Percentiles rank a stretch among this genome's conserved stretches.
Conservation (phyloP, 768 basidiomycete species). For the Leccinum sublutescens region DNA sequence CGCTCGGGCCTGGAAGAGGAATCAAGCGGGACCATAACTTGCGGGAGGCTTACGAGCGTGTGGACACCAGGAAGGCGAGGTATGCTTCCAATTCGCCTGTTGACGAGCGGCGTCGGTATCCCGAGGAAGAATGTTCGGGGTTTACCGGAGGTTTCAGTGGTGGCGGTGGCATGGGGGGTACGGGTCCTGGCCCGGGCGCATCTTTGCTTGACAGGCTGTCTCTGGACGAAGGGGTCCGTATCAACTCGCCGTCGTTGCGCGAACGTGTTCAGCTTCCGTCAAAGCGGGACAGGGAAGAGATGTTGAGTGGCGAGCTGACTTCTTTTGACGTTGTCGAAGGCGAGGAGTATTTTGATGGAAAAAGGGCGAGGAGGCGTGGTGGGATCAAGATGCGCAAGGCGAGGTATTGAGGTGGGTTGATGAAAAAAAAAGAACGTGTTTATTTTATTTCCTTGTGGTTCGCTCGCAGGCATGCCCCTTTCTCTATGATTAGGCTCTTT, state of each 20-base stretch:
- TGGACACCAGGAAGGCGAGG: slow-evolving; percentile 19
- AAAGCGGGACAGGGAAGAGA: slow-evolving; percentile 35
- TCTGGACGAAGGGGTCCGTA: slow-evolving; percentile 18
- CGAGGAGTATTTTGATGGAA: slow-evolving; percentile 25
- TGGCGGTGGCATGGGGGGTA: background rate
- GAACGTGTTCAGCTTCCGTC: slow-evolving; percentile 38
- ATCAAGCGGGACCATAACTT: slow-evolving; percentile 17
- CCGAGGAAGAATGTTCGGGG: slow-evolving; percentile 10
- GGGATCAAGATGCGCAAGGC: slow-evolving; percentile 21
- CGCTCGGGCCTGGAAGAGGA: slow-evolving; percentile 14
- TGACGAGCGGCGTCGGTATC: slow-evolving; percentile 15
- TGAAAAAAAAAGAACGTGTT: background rate
- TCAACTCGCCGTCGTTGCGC: slow-evolving; percentile 28
- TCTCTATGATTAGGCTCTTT: background rate
- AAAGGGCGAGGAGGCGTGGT: slow-evolving; percentile 25
- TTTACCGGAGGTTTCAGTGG: background rate
- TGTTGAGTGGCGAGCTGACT: slow-evolving; percentile 13
- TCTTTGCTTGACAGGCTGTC: slow-evolving; percentile 41
- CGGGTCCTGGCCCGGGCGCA: slow-evolving; percentile 17
- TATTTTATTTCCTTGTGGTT: background rate
- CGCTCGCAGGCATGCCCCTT: background rate
- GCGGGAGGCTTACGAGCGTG: slow-evolving; percentile 22
- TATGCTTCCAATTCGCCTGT: slow-evolving; percentile 9
- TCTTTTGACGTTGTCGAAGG: slow-evolving; percentile 13
- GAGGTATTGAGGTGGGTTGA: slow-evolving; percentile 7